Evolutionary conservation across 1,284 basidiomycete genomes (phyloP).

Genomic region (Cutaneotrichosporon arboriforme): DNA sequence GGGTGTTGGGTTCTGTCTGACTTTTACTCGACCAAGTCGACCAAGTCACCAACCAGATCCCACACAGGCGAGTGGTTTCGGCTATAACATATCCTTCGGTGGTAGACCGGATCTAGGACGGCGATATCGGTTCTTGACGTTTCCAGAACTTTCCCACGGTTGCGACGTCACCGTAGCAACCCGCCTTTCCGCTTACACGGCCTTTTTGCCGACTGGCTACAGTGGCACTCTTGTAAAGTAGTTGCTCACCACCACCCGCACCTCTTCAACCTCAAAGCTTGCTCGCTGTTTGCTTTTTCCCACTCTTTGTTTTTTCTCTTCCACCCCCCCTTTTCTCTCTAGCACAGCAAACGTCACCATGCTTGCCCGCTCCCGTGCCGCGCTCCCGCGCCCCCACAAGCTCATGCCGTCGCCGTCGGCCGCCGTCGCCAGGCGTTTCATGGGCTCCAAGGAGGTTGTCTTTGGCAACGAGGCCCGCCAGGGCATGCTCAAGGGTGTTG

Average conservation of each 20-base stretch:
- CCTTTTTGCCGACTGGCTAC: conserved; percentile 8
- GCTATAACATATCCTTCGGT: background rate
- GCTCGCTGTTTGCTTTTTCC: background rate
- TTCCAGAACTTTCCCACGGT: conserved; percentile 25
- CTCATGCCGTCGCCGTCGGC: conserved; percentile 49
- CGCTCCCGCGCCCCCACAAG: conserved; percentile 51
- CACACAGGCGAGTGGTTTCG: too few relatives aligned
- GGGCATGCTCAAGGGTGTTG: conserved; percentile 90
- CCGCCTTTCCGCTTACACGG: background rate
- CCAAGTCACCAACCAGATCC: background rate
- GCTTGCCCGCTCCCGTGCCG: conserved; percentile 38
- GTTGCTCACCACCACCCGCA: too few relatives aligned
- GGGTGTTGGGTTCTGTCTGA: background rate
- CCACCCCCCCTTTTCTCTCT: conserved; percentile 3
- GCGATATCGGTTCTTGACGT: conserved; percentile 4
- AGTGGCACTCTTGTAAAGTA: too few relatives aligned
- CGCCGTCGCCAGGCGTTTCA: conserved; percentile 48
- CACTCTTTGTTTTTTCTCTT: conserved; percentile 1
- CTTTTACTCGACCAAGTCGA: too few relatives aligned
- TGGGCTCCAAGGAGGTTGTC: conserved; percentile 88
- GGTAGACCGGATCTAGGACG: background rate
- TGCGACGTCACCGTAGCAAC: background rate
- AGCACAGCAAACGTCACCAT: conserved; percentile 20
- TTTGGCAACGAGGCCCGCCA: conserved; percentile 95
- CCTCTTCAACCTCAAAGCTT: too few relatives aligned